Evolutionary conservation across 2,329 filamentous ascomycete genomes (phyloP).

Genomic region (Alternaria novae-zelandiae): DNA sequence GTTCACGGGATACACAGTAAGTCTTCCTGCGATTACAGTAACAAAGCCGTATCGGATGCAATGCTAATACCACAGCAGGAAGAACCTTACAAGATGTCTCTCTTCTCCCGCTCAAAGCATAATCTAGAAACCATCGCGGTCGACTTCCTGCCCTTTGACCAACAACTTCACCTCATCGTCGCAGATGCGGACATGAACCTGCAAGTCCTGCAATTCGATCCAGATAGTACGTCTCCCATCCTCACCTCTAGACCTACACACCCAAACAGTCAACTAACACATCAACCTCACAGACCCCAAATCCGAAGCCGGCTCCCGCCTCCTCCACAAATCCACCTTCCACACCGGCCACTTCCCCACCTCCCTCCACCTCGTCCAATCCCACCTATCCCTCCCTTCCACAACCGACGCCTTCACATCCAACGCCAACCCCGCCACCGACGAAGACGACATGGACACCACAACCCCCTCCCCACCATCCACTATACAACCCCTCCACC

Average conservation of each 20-base stretch:
- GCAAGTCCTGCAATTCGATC: conserved; percentile 91
- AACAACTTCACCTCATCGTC: conserved; percentile 81
- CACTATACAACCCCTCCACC: conserved; percentile 25
- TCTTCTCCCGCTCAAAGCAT: conserved; percentile 86
- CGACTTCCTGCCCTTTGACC: conserved; percentile 87
- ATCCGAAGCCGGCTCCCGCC: conserved; percentile 84
- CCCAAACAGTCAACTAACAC: conserved; percentile 1
- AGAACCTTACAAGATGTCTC: conserved; percentile 92
- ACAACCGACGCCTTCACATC: conserved; percentile 32
- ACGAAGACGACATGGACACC: conserved; percentile 6
- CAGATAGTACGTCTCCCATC: conserved; percentile 69
- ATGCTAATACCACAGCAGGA: conserved; percentile 56
- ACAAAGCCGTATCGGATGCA: rapidly evolving
- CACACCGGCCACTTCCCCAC: conserved; percentile 81
- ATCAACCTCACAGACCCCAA: conserved; percentile 73
- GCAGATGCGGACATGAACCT: conserved; percentile 85
- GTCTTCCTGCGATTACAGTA: conserved; percentile 15
- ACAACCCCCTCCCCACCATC: neutral
- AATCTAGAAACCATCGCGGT: conserved; percentile 79
- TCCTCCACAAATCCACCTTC: conserved; percentile 88
- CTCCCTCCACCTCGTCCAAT: conserved; percentile 76
- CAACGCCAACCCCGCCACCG: conserved; percentile 44
- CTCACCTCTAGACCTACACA: neutral
- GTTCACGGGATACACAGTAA: conserved; percentile 88
- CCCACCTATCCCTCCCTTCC: conserved; percentile 59